A percentile compares a stretch with the other conserved stretches of the same genome.
These are phyloP conservation scores for Prototheca stagnorum DNA, from an alignment of 163 green algal species.

Conservation along the genomic window DNA sequence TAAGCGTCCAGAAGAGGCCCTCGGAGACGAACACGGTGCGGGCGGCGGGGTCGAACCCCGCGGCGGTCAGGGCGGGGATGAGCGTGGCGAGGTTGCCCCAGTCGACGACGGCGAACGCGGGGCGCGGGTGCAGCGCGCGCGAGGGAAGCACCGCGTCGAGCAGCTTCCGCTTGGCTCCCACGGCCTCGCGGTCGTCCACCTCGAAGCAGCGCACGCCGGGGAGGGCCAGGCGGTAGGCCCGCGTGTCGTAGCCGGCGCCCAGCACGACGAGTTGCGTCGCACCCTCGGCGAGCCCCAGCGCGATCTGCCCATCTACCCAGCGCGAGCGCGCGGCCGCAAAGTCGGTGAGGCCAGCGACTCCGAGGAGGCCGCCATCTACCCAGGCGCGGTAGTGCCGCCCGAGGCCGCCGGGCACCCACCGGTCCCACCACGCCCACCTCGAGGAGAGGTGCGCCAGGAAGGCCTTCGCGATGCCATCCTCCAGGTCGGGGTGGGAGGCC, in stretches of 20 bases:
- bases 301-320: constrained; percentile 3
- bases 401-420: too few species aligned
- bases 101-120: not conserved
- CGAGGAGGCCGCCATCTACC: not conserved
- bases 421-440: too few species aligned
- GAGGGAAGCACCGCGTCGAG: constrained; percentile 1
- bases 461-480: not conserved
- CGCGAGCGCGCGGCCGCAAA: not conserved
- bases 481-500: not conserved
- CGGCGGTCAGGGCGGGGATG: constrained; percentile 8
- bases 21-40: constrained; percentile 1
- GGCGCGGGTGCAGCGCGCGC: not conserved
- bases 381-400: constrained; percentile 1
- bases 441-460: not conserved
- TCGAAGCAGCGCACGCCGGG: constrained; percentile 1
- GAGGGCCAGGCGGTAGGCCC: not conserved
- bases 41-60: constrained; percentile 2
- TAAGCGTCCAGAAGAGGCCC: constrained; percentile 1
- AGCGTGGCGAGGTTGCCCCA: constrained; percentile 1
- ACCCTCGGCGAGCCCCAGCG: not conserved
- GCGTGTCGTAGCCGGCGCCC: constrained; percentile 1
- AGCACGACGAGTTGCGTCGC: constrained; percentile 6
- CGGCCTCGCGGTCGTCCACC: constrained; percentile 1
- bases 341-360: not conserved
- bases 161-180: not conserved